Conservation (phyloP, 176 grass and related monocot species). For the Saccharum spontaneum region DNA sequence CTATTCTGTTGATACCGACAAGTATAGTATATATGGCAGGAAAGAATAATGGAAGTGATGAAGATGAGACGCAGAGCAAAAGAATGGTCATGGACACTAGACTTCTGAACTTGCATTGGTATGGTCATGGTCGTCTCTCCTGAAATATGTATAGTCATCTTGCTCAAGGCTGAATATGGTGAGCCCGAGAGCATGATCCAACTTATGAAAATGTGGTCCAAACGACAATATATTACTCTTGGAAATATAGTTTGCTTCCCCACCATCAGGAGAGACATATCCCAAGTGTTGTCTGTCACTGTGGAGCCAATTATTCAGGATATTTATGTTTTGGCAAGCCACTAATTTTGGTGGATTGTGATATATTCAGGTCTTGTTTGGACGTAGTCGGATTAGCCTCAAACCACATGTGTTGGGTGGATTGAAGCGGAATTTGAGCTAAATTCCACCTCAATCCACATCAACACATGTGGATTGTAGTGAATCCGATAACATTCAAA, state of each 20-base stretch:
- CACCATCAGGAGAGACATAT: neutral
- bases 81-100: neutral
- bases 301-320: neutral
- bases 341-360: neutral
- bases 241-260: neutral
- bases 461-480: too few relatives aligned
- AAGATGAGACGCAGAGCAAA: neutral
- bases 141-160: too few relatives aligned
- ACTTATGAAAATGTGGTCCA: neutral
- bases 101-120: neutral
- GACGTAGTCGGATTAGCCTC: too few relatives aligned
- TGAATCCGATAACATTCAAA: too few relatives aligned
- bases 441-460: too few relatives aligned
- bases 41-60: neutral
- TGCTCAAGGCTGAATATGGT: neutral
- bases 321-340: neutral
- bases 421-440: too few relatives aligned
- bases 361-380: too few relatives aligned
- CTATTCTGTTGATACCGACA: too few relatives aligned
- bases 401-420: too few relatives aligned
- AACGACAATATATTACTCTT: neutral
- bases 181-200: neutral
- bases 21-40: neutral
- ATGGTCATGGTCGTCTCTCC: neutral
- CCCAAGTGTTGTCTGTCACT: neutral